Base-by-base conservation (phyloP, 192 early-diverging fungal species). In the Globomyces pollinis-pini region DNA sequence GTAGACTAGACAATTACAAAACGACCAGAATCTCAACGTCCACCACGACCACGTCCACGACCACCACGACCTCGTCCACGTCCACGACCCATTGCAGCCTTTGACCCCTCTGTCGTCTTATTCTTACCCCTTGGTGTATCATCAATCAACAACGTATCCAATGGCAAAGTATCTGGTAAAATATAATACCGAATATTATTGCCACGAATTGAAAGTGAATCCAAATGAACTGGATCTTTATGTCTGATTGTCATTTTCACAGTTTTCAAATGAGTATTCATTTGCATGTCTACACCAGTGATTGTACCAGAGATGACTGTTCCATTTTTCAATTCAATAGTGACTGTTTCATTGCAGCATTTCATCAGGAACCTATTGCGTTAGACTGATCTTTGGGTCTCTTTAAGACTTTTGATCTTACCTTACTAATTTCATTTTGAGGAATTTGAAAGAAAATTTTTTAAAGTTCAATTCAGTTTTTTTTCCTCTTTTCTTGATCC, bases 211-310 rank as follows among this genome's bases (percentile, higher is more conserved):
- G 88, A 90, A 39, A 99, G 77, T n/a, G 89, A 83, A 62, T 99
- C 96, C 23, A 99, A 75, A 45, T 77, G 84, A 34, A 85, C 78
- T 7, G 96, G 90, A 55, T 98, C 92, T 71, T 87, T 88, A 71
- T 84, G 87, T 65, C 89, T 89, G 8, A 98, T 87, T 0, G 94
- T 98, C 94, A 99, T 92, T 72, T 99, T 99, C 53, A 98, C 94
- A 34, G 89, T 84, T 65, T 95, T 96, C 70, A 99, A 77, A 72
- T 99, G 96, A 60, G 91, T 97, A 74, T 99, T 99, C 96, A 99
- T 99, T 73, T 86, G 88, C 93, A 99, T 95, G 64, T 99, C 96
- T 20, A 98, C 93, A 42, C 88, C 89, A 31, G 89, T 91, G 54
- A 99, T 85, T 16, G 94, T 99, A 51, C 96, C 96, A 67, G 90